These are phyloP conservation scores for Cercospora sesami DNA, from an alignment of 2,329 filamentous ascomycete species.

Conservation along the genomic window DNA sequence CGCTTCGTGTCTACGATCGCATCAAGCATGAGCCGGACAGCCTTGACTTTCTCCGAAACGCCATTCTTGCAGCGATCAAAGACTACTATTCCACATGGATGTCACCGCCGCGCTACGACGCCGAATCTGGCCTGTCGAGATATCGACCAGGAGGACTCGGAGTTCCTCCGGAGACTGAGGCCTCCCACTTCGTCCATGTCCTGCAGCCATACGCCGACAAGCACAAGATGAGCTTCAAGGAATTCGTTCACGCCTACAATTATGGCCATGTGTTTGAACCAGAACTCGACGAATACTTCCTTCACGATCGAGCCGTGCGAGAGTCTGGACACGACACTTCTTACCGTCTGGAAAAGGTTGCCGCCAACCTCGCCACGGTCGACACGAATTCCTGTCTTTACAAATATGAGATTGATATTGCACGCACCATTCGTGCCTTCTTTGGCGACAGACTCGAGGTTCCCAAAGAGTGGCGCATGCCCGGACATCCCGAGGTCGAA, in stretches of 20 bases:
- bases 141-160: slow-evolving; percentile 82
- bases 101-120: slow-evolving; percentile 68
- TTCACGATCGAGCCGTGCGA: slow-evolving; percentile 91
- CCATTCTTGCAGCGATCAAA: slow-evolving; percentile 91
- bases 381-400: slow-evolving; percentile 93
- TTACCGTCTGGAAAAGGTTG: slow-evolving; percentile 85
- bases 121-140: slow-evolving; percentile 73
- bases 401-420: slow-evolving; percentile 96
- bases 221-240: slow-evolving; percentile 74
- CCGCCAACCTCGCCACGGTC: slow-evolving; percentile 85
- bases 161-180: slow-evolving; percentile 88
- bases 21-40: slow-evolving; percentile 84
- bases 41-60: slow-evolving; percentile 74
- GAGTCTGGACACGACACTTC: slow-evolving; percentile 97
- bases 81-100: slow-evolving; percentile 93
- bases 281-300: slow-evolving; percentile 89
- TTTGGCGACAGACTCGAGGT: slow-evolving; percentile 83
- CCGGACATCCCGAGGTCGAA: slow-evolving; percentile 65
- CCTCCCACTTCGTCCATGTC: slow-evolving; percentile 80
- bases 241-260: slow-evolving; percentile 91
- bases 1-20: slow-evolving; percentile 85
- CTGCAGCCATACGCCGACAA: slow-evolving; percentile 81
- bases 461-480: slow-evolving; percentile 76
- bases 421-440: slow-evolving; percentile 76
- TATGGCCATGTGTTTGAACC: slow-evolving; percentile 72